phyloP scores from a whole-genome alignment of 306 rosid species.

The Acacia crassicarpa region DNA sequence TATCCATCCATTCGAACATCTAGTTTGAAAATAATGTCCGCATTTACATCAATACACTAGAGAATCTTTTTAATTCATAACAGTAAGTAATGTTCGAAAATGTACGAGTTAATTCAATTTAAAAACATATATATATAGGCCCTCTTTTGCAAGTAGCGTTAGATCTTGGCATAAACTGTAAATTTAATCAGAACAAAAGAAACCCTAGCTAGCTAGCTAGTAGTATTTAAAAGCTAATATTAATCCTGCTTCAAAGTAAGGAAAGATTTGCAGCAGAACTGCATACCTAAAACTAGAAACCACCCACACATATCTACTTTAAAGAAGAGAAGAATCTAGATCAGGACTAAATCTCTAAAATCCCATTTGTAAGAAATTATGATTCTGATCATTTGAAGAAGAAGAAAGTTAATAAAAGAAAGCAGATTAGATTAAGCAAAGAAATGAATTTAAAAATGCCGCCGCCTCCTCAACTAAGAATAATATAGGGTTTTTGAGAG shows the following conservation, averaged over 20 bases:
- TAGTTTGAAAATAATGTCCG: not conserved
- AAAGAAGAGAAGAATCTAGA: constrained; percentile 15
- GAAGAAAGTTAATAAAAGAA: not conserved
- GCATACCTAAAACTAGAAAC: constrained; percentile 23
- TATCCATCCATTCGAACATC: not conserved
- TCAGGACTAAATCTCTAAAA: constrained; percentile 16
- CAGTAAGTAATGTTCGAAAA: not conserved
- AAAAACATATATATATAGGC: not conserved
- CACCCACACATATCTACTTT: not conserved
- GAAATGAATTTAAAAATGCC: constrained; percentile 16
- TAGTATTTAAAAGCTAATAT: not conserved
- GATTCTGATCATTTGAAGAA: not conserved
- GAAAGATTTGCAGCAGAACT: constrained; percentile 26
- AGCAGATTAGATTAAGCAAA: not conserved
- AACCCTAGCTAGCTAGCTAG: not conserved
- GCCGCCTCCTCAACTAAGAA: constrained; percentile 47
- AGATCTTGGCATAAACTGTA: not conserved
- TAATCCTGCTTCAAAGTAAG: not conserved
- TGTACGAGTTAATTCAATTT: not conserved
- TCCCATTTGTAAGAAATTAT: constrained; percentile 3
- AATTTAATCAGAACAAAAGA: not conserved
- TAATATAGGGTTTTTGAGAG: constrained; percentile 33
- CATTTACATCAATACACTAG: not conserved
- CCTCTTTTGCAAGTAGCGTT: not conserved
- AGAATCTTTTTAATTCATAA: not conserved